Base-by-base conservation (phyloP, 2,329 filamentous ascomycete species). In the Helminthosporium solani region DNA sequence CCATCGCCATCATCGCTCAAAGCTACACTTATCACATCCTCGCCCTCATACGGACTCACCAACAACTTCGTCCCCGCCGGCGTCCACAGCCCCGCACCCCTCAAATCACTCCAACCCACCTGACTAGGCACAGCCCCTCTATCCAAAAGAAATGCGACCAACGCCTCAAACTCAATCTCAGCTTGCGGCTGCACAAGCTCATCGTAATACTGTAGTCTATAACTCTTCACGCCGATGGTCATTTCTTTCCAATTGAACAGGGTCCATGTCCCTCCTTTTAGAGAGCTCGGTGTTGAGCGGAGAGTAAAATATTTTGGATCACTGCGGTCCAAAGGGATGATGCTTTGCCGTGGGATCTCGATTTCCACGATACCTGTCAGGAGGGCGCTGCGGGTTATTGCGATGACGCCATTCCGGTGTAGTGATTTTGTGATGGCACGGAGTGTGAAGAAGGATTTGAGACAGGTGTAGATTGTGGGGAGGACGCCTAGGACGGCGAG, bases 281-380 rank as follows among this genome's bases (percentile, higher is more conserved):
- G 78, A 11, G 65, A 68, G 37, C 77, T 80, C 0, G 77, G 76
- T 42, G 78, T 71, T 1, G 72, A 64, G 31, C 76, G 76, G 2
- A 83, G 68, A 12, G 70, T 70, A 80, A 83, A 86, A 67, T 86
- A 86, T 40, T 80, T 74, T 0, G 73, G 66, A 11, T 78, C 73
- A 48, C 78, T 77, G 19, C 82, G 74, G 52, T 84, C 79, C 56
- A 79, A 73, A 0, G 82, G 83, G 44, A 78, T 81, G 38, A 85
- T 82, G 3, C 81, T 83, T 56, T 83, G 84, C 1, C 83, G 77
- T 3, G 83, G 83, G 30, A 86, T 72, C 57, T 86, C 82, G 28
- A 86, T 79, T 60, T 86, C 83, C 30, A 86, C 83, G 42, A 85
- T 76, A 31, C 82, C 79, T 47, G 84, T 85, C 51, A 86, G 79